These are phyloP conservation scores for Phialocephala subalpina DNA, from an alignment of 2,329 filamentous ascomycete genomes.

Conservation along the genomic window DNA sequence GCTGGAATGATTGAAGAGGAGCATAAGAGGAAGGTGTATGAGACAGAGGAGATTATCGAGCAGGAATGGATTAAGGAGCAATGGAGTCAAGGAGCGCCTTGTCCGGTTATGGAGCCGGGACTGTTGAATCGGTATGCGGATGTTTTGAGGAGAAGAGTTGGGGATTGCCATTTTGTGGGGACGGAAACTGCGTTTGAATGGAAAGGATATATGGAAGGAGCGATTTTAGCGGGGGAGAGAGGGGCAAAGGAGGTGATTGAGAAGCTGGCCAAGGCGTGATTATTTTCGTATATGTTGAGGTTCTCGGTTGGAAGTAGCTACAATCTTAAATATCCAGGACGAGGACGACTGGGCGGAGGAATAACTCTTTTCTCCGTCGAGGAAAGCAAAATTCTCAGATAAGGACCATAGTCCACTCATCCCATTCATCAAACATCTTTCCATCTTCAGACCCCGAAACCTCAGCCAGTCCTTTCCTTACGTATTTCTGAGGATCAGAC, in stretches of 20 bases:
- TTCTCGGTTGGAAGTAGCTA: too few relatives aligned
- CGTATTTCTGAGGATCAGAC: too few relatives aligned
- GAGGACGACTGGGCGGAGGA: too few relatives aligned
- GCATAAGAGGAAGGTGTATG: constrained; percentile 5
- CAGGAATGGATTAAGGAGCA: constrained; percentile 13
- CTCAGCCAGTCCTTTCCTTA: too few relatives aligned
- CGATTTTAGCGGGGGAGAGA: constrained; percentile 3
- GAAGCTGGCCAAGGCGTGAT: background rate
- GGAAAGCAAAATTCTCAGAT: too few relatives aligned
- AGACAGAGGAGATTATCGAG: constrained; percentile 4
- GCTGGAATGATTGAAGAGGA: background rate
- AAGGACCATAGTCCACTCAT: too few relatives aligned
- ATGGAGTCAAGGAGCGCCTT: constrained; percentile 1
- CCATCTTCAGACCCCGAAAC: too few relatives aligned
- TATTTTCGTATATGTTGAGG: background rate
- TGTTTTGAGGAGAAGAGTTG: background rate
- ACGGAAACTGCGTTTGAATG: constrained; percentile 14
- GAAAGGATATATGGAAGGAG: constrained; percentile 18
- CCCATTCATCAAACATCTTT: too few relatives aligned
- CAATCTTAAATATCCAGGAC: too few relatives aligned
- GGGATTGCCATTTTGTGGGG: constrained; percentile 15
- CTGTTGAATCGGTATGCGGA: constrained; percentile 7
- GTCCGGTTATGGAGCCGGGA: constrained; percentile 7
- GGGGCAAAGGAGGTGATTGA: constrained; percentile 9
- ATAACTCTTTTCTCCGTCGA: too few relatives aligned